Evolutionary conservation across 1,139 yeast genomes (phyloP).

Genomic region (Suhomyces bokatorum): DNA sequence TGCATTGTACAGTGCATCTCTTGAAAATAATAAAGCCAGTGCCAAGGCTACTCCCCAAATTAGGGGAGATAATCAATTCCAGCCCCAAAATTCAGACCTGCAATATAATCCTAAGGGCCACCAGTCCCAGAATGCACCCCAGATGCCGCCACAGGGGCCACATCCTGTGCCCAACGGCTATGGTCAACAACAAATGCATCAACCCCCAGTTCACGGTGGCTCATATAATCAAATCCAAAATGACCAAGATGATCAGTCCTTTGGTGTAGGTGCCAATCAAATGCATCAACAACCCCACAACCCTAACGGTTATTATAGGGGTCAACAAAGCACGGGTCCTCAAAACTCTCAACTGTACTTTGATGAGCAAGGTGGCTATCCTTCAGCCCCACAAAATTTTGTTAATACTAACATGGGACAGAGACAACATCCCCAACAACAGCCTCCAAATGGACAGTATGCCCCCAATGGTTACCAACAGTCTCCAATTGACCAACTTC

Average conservation of each 20-base stretch:
- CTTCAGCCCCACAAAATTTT: constrained; percentile 7
- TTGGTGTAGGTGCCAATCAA: neutral
- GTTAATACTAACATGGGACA: constrained; percentile 3
- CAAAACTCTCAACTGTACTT: constrained; percentile 1
- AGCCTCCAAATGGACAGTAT: constrained; percentile 4
- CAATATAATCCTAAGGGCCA: neutral
- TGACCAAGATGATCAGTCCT: neutral
- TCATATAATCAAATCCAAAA: neutral
- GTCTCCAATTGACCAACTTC: constrained; percentile 30
- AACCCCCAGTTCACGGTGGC: neutral
- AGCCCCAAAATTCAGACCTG: neutral
- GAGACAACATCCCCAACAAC: constrained; percentile 3
- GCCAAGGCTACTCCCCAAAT: constrained; percentile 1
- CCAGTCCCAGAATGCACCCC: neutral
- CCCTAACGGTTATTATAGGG: constrained; percentile 1
- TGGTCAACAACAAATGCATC: neutral
- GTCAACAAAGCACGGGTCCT: neutral
- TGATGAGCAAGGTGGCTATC: constrained; percentile 5
- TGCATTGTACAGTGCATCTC: constrained; percentile 42
- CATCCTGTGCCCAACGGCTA: neutral
- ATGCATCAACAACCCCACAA: neutral
- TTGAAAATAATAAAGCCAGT: constrained; percentile 27
- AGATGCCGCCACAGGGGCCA: neutral
- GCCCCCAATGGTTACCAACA: constrained; percentile 13
- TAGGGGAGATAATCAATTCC: neutral